These are phyloP conservation scores for Podospora pseudopauciseta DNA, from an alignment of 495 filamentous ascomycete genomes.

Conservation along the genomic window DNA sequence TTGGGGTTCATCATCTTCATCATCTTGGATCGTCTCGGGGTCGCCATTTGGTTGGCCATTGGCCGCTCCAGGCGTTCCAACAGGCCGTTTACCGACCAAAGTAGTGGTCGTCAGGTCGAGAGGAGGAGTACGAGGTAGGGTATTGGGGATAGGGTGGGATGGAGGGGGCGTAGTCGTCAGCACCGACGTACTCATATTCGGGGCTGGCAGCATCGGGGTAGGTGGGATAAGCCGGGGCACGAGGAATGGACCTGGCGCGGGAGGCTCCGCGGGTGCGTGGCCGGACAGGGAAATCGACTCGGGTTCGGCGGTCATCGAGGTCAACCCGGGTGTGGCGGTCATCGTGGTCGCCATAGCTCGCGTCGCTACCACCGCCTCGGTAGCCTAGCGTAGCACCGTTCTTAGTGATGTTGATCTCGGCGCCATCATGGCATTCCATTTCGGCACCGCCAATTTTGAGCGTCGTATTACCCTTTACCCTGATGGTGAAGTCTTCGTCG, in stretches of 20 bases:
- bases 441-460: constrained; percentile 49
- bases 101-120: constrained; percentile 10
- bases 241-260: constrained; percentile 42
- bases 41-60: not conserved
- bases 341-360: constrained; percentile 41
- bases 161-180: not conserved
- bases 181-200: not conserved
- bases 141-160: constrained; percentile 19
- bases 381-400: constrained; percentile 19
- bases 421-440: constrained; percentile 51
- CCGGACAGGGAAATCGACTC: constrained; percentile 38
- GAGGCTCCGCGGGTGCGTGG: constrained; percentile 38
- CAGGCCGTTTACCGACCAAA: constrained; percentile 2
- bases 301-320: constrained; percentile 38
- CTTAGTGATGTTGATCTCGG: constrained; percentile 50
- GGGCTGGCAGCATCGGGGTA: constrained; percentile 24
- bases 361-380: constrained; percentile 39
- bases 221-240: constrained; percentile 22
- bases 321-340: constrained; percentile 32
- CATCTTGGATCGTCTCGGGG: not conserved
- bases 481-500: constrained; percentile 54
- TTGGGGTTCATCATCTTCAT: not conserved
- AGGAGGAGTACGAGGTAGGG: constrained; percentile 15
- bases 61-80: not conserved
- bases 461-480: constrained; percentile 45